phyloP scores from a whole-genome alignment of 768 basidiomycete species.

The Russula virescens region DNA sequence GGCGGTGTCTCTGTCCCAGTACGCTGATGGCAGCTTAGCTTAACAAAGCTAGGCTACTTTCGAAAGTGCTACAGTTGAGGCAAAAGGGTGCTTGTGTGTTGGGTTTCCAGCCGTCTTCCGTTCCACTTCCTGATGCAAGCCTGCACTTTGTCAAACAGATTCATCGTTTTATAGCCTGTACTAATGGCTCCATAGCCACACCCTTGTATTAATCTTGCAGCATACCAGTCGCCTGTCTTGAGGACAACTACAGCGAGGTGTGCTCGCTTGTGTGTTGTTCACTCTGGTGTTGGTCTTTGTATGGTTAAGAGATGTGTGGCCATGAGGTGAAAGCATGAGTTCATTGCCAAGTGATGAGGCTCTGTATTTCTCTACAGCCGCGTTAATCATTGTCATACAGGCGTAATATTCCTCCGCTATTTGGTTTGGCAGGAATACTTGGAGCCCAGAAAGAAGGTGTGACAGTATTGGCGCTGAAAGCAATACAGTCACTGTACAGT shows the following conservation, averaged over 20 bases:
- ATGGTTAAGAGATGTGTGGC: background rate
- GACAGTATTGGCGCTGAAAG: background rate
- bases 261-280: background rate
- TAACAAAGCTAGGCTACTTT: conserved; percentile 1
- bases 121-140: background rate
- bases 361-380: background rate
- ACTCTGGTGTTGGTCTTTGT: background rate
- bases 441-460: background rate
- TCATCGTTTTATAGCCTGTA: background rate
- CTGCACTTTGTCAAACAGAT: background rate
- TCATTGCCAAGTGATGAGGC: background rate
- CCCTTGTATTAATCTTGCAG: background rate
- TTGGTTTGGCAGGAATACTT: background rate
- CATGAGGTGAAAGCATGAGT: background rate
- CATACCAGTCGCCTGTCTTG: background rate
- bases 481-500: background rate
- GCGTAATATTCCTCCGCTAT: background rate
- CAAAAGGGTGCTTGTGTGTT: background rate
- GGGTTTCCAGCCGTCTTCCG: background rate
- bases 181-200: background rate
- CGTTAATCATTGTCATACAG: background rate
- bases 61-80: background rate
- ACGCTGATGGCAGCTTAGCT: background rate
- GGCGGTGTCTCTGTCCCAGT: background rate
- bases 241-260: background rate